A percentile compares a stretch with the other conserved stretches of the same genome.
These are phyloP conservation scores for Betula pendula DNA, from an alignment of 306 rosid species.

Conservation along the genomic window DNA sequence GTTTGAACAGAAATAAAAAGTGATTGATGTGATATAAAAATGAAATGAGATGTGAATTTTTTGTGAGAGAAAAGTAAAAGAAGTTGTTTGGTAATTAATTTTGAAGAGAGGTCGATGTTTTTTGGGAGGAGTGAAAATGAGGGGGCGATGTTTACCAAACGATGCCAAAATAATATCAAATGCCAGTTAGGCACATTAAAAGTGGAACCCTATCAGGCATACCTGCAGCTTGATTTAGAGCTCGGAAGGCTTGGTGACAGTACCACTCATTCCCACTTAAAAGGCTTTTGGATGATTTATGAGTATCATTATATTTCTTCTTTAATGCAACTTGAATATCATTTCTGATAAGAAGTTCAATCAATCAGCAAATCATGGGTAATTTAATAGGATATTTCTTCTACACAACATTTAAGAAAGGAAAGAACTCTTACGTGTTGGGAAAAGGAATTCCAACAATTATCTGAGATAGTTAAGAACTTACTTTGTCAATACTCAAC, in stretches of 20 bases:
- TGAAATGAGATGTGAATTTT: too few relatives aligned
- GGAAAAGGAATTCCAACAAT: conserved; percentile 96
- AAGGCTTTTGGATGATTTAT: conserved; percentile 71
- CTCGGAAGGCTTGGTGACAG: conserved; percentile 96
- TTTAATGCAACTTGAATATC: conserved; percentile 79
- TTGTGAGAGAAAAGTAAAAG: too few relatives aligned
- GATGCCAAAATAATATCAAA: not conserved
- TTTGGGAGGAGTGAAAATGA: too few relatives aligned
- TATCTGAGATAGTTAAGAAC: conserved; percentile 82
- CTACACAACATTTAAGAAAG: conserved; percentile 19
- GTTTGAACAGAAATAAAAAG: too few relatives aligned
- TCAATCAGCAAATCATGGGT: conserved; percentile 33
- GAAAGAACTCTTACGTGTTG: conserved; percentile 69
- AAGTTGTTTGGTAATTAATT: too few relatives aligned
- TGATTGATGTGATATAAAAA: too few relatives aligned
- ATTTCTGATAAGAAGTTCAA: conserved; percentile 52
- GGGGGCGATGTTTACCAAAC: too few relatives aligned
- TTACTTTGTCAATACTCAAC: conserved; percentile 21
- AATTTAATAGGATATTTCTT: conserved; percentile 7
- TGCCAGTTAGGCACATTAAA: conserved; percentile 5
- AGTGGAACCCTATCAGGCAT: conserved; percentile 15
- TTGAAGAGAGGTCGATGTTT: too few relatives aligned
- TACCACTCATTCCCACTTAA: conserved; percentile 89
- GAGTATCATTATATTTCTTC: conserved; percentile 80
- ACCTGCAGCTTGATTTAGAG: conserved; percentile 98